Conservation (phyloP, 1,284 basidiomycete genomes). For the Stygiomarasmius scandens region DNA sequence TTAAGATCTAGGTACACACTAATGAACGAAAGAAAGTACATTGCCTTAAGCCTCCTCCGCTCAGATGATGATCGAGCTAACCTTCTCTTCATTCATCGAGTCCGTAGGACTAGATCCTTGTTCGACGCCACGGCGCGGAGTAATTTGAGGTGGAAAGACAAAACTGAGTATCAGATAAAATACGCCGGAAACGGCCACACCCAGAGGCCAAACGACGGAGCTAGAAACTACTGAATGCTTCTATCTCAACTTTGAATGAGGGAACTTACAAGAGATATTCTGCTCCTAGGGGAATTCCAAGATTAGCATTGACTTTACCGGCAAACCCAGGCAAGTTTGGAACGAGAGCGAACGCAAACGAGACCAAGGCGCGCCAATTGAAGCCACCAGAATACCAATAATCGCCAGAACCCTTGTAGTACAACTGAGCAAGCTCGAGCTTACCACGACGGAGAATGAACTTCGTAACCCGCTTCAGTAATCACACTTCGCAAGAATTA, state of each 20-base stretch:
- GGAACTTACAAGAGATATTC: slow-evolving; percentile 17
- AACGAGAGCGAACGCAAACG: slow-evolving; percentile 19
- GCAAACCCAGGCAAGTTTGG: slow-evolving; percentile 23
- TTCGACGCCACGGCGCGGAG: neutral
- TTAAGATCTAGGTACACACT: no score
- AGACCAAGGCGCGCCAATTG: slow-evolving; percentile 21
- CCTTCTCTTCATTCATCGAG: neutral
- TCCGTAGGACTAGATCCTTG: neutral
- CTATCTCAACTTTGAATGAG: neutral
- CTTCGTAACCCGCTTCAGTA: slow-evolving; percentile 3
- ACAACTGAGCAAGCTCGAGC: neutral
- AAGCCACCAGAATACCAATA: slow-evolving; percentile 19
- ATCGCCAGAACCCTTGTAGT: slow-evolving; percentile 4
- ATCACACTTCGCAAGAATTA: slow-evolving; percentile 9
- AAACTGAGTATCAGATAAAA: slow-evolving; percentile 19
- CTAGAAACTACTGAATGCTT: slow-evolving; percentile 4
- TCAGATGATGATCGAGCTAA: neutral
- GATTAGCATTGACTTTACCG: neutral
- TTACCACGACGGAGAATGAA: slow-evolving; percentile 1
- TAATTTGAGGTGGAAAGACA: slow-evolving; percentile 9
- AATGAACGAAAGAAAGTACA: no score
- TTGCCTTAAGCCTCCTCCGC: no score
- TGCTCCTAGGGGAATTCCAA: slow-evolving; percentile 14
- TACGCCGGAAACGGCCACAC: slow-evolving; percentile 11
- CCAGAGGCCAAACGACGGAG: slow-evolving; percentile 22